phyloP scores from a whole-genome alignment of 2,329 filamentous ascomycete genomes.

The Metarhizium sp. region DNA sequence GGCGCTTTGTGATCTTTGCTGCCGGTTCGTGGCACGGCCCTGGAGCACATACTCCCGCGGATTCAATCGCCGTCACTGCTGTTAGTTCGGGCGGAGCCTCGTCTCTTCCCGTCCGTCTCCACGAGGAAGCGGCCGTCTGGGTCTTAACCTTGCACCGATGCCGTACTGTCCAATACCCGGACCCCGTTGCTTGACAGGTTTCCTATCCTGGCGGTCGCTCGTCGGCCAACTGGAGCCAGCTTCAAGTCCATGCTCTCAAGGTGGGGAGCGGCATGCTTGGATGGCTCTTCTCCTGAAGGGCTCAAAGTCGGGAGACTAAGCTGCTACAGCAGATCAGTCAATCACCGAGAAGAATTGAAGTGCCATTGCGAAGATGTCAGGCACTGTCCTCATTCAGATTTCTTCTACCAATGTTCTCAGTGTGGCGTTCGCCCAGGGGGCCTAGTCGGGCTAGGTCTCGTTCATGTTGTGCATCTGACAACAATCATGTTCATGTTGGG shows the following conservation, averaged over 20 bases:
- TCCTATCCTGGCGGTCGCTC: background rate
- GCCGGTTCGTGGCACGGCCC: background rate
- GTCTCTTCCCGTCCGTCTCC: background rate
- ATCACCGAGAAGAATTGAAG: background rate
- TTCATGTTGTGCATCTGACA: background rate
- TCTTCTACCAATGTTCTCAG: background rate
- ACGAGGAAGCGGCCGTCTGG: background rate
- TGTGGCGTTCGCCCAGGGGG: background rate
- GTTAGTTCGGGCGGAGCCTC: background rate
- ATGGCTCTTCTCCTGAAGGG: background rate
- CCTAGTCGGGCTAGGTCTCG: background rate
- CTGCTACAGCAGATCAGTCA: background rate
- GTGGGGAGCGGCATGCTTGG: background rate
- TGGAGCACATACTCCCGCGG: background rate
- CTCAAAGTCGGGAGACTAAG: background rate
- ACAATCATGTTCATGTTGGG: background rate
- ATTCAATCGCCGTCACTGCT: background rate
- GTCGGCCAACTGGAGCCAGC: background rate
- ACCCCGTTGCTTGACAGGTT: background rate
- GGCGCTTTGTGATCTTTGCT: background rate
- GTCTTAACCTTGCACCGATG: background rate
- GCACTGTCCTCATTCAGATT: background rate
- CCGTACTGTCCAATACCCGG: background rate
- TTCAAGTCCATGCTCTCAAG: background rate
- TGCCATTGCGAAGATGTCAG: background rate